Conservation (phyloP, 192 early-diverging fungal genomes). For the Diversispora eburnea region DNA sequence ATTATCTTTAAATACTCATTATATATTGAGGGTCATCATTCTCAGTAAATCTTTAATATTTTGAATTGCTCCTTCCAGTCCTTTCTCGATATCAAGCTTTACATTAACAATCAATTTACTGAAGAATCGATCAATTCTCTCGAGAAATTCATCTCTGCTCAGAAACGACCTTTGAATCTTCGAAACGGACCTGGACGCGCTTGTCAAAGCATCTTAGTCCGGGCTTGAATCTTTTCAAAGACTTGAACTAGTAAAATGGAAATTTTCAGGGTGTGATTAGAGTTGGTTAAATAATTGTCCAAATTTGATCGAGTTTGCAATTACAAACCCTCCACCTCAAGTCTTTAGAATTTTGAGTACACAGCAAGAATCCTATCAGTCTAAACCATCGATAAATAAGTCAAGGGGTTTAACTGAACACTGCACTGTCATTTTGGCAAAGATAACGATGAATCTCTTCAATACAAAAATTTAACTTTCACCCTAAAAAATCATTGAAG, state of each 20-base stretch:
- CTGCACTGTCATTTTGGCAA: slow-evolving; percentile 19
- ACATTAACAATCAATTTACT: neutral
- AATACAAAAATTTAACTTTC: slow-evolving; percentile 22
- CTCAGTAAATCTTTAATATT: neutral
- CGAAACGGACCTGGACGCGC: slow-evolving; percentile 12
- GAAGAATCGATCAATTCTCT: neutral
- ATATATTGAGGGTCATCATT: too few relatives aligned
- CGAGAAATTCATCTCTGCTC: slow-evolving; percentile 4
- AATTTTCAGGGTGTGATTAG: slow-evolving; percentile 21
- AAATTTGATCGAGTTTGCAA: neutral
- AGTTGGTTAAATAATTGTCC: too few relatives aligned
- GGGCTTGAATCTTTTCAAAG: slow-evolving; percentile 13
- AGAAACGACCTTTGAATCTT: slow-evolving; percentile 10
- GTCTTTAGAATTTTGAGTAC: neutral
- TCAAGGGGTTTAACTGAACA: slow-evolving; percentile 10
- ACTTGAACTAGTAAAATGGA: slow-evolving; percentile 28
- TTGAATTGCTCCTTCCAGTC: slow-evolving; percentile 4
- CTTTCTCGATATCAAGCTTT: slow-evolving; percentile 23
- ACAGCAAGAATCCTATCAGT: neutral
- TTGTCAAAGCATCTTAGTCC: slow-evolving; percentile 13
- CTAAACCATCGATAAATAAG: slow-evolving; percentile 12
- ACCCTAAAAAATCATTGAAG: neutral
- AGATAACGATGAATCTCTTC: slow-evolving; percentile 11
- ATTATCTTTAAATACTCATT: too few relatives aligned
- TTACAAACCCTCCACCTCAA: neutral